These are phyloP conservation scores for Brassica hybrid DNA, from an alignment of 441 rosid species.

Conservation along the genomic window DNA sequence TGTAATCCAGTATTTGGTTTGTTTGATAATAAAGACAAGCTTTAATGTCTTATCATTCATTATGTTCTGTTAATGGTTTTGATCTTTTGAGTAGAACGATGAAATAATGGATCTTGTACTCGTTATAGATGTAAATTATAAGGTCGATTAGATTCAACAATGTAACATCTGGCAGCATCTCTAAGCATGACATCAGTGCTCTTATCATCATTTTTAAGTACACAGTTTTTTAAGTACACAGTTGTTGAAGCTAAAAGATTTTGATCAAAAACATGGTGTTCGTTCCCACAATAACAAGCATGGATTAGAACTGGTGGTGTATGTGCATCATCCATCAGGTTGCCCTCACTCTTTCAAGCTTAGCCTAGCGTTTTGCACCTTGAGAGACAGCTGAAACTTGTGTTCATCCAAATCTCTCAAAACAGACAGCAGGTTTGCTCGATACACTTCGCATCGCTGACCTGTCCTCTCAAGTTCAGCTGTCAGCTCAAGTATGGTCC, in stretches of 20 bases:
- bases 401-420: constrained; percentile 79
- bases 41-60: not conserved
- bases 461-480: constrained; percentile 55
- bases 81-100: not conserved
- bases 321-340: constrained; percentile 33
- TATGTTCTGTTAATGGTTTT: not conserved
- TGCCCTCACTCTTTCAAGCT: constrained; percentile 69
- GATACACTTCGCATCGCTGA: constrained; percentile 68
- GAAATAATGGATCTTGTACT: not conserved
- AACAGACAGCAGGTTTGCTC: constrained; percentile 63
- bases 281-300: too few species aligned
- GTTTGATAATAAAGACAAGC: not conserved
- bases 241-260: not conserved
- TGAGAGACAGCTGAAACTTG: constrained; percentile 71
- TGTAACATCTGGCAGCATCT: too few species aligned
- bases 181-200: too few species aligned
- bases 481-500: constrained; percentile 55
- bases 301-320: not conserved
- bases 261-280: constrained; percentile 1
- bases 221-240: not conserved
- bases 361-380: constrained; percentile 75
- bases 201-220: not conserved
- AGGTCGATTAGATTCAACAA: too few species aligned
- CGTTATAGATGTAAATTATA: too few species aligned
- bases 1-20: not conserved